phyloP scores from a whole-genome alignment of 805 yeast species.

The Wickerhamiella azyma region DNA sequence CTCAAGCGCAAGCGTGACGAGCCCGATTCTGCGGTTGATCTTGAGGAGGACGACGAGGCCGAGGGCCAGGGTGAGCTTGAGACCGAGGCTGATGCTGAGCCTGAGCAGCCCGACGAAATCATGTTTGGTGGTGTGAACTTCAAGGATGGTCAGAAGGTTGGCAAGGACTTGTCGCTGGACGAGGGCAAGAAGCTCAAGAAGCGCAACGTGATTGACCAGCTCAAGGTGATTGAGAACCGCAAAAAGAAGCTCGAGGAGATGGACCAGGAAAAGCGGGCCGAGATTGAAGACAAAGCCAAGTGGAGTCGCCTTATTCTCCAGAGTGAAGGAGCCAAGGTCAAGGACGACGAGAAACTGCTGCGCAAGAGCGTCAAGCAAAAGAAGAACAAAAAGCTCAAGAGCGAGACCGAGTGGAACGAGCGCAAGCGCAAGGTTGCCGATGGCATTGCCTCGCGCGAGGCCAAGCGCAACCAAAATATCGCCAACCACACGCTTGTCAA shows the following conservation, averaged over 20 bases:
- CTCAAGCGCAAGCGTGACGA: conserved; percentile 25
- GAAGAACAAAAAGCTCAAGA: conserved; percentile 68
- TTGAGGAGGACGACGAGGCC: conserved; percentile 25
- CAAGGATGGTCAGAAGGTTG: conserved; percentile 64
- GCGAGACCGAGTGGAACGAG: conserved; percentile 86
- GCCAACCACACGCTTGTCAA: conserved; percentile 6
- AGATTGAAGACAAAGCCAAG: conserved; percentile 53
- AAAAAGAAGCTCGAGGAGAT: conserved; percentile 47
- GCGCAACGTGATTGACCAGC: conserved; percentile 87
- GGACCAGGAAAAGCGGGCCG: conserved; percentile 46
- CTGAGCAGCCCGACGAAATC: conserved; percentile 30
- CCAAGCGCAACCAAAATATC: conserved; percentile 86
- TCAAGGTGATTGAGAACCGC: conserved; percentile 59
- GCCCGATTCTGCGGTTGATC: conserved; percentile 25
- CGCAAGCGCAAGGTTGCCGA: conserved; percentile 69
- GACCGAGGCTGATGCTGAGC: conserved; percentile 26
- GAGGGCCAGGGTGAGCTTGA: no score
- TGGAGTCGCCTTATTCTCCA: conserved; percentile 79
- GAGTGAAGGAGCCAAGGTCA: conserved; percentile 76
- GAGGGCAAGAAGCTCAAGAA: conserved; percentile 37
- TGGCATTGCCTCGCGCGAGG: conserved; percentile 57
- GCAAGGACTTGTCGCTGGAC: conserved; percentile 51
- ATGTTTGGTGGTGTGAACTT: conserved; percentile 74
- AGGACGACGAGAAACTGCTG: conserved; percentile 79
- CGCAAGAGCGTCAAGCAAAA: conserved; percentile 76